Conservation (phyloP, 1,284 basidiomycete genomes). For the Ganoderma sinense region DNA sequence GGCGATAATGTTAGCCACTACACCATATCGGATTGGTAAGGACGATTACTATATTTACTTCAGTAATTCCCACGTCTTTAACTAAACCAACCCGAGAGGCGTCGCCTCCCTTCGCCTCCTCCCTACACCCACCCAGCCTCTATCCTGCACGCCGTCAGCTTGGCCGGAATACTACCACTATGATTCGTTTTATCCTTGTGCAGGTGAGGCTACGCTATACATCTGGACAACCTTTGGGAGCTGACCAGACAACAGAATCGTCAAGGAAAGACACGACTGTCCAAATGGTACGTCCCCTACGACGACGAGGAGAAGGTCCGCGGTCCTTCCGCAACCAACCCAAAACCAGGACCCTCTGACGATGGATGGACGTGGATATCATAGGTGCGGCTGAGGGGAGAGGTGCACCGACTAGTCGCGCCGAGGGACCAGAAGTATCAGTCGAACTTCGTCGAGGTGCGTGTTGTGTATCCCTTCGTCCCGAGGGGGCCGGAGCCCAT, state of each 20-base stretch:
- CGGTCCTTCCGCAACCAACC: neutral
- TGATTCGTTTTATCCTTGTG: slow-evolving; percentile 95
- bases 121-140: neutral
- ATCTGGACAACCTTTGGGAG: neutral
- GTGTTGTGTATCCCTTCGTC: slow-evolving; percentile 31
- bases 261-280: slow-evolving; percentile 96
- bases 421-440: slow-evolving; percentile 99
- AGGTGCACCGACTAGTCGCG: slow-evolving; percentile 95
- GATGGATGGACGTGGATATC: slow-evolving; percentile 9
- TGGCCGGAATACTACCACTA: slow-evolving; percentile 36
- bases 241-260: slow-evolving; percentile 71
- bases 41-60: neutral
- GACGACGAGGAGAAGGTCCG: slow-evolving; percentile 95
- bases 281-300: slow-evolving; percentile 97
- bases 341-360: neutral
- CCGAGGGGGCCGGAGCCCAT: neutral
- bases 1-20: slow-evolving; percentile 33
- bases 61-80: neutral
- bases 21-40: slow-evolving; percentile 25
- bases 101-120: too few species aligned
- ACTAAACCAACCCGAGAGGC: too few species aligned
- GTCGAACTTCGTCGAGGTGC: slow-evolving; percentile 98
- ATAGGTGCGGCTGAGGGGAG: slow-evolving; percentile 90
- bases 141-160: neutral
- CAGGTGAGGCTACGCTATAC: slow-evolving; percentile 58